phyloP scores from a whole-genome alignment of 73 alveolate genomes.

The Breviolum minutum region DNA sequence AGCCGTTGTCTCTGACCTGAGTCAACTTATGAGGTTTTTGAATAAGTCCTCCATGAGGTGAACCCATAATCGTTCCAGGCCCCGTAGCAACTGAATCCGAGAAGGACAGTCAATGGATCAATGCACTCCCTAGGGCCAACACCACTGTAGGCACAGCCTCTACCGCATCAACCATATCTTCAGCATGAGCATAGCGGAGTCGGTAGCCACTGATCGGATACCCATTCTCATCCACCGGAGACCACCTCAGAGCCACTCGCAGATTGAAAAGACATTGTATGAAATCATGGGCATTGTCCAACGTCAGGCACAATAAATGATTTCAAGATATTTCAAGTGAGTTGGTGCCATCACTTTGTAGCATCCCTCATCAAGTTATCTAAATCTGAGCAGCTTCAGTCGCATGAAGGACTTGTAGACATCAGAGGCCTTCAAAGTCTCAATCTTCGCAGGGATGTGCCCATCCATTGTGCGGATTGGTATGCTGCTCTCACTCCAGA shows the following conservation, averaged over 20 bases:
- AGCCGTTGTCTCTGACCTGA: constrained; percentile 86
- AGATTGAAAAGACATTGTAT: not conserved
- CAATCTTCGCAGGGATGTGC: constrained; percentile 54
- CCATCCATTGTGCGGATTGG: constrained; percentile 86
- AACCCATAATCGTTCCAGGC: not conserved
- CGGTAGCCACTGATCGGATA: constrained; percentile 71
- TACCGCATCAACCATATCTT: constrained; percentile 63
- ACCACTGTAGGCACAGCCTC: constrained; percentile 72
- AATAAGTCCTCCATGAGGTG: no score
- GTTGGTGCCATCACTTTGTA: not conserved
- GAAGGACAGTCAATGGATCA: no score
- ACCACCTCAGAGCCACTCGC: constrained; percentile 23
- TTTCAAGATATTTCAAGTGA: not conserved
- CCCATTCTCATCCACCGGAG: constrained; percentile 79
- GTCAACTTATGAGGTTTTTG: not conserved
- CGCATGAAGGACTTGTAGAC: constrained; percentile 86
- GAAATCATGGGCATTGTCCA: not conserved
- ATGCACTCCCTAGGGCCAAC: not conserved
- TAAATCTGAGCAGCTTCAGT: not conserved
- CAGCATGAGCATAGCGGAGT: constrained; percentile 79
- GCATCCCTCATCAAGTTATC: not conserved
- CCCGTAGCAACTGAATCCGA: not conserved
- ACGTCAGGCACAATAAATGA: no score
- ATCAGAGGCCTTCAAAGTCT: constrained; percentile 57
- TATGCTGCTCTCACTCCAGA: constrained; percentile 88